Percentiles rank a stretch among this genome's conserved stretches.
phyloP scores from a whole-genome alignment of 164 flowering plant genomes.

The Vitis vinifera region ASM3070453v1 NC_081820.1:18515001-18515500 shows the following conservation, averaged over 20 bases:
- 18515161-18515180: conserved; percentile 68
- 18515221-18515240: conserved; percentile 54
- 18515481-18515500: neutral
- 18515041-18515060: conserved; percentile 37
- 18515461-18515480: conserved; percentile 8
- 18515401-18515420: conserved; percentile 1
- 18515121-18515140: conserved; percentile 42
- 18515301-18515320: neutral
- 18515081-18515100: conserved; percentile 74
- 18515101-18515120: conserved; percentile 68
- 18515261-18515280: neutral
- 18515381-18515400: conserved; percentile 35
- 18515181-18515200: conserved; percentile 85
- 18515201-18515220: conserved; percentile 70
- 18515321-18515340: conserved; percentile 73
- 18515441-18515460: neutral
- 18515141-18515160: conserved; percentile 59
- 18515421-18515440: neutral
- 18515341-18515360: conserved; percentile 79
- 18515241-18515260: neutral
- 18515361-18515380: conserved; percentile 91
- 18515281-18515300: too few species aligned
- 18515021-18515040: conserved; percentile 31
- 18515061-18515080: conserved; percentile 48
- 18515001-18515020: conserved; percentile 49